A percentile compares a stretch with the other conserved stretches of the same genome.
Conservation (phyloP, 176 grass and related monocot genomes). For the Microstegium vimineum region DNA sequence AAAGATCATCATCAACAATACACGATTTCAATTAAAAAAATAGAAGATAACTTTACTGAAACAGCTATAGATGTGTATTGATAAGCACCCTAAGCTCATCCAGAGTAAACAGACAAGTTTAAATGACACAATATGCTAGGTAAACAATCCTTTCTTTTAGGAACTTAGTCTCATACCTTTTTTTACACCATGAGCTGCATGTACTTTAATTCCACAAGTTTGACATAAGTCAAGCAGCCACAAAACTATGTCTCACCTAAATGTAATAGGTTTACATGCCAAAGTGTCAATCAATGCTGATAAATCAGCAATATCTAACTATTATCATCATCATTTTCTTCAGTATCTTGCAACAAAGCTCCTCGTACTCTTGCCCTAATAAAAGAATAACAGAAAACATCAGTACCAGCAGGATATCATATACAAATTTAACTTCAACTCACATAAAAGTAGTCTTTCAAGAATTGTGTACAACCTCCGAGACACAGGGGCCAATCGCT, state of each 20-base stretch:
- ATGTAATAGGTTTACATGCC: neutral
- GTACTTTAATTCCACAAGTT: conserved; percentile 25
- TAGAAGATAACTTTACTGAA: neutral
- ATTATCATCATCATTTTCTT: conserved; percentile 55
- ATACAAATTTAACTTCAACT: conserved; percentile 16
- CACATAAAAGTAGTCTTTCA: conserved; percentile 6
- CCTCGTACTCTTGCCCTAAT: conserved; percentile 63
- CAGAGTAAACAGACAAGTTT: neutral
- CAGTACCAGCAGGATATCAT: neutral
- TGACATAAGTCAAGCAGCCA: neutral
- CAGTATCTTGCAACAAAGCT: conserved; percentile 63
- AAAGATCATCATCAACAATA: neutral
- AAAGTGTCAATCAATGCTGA: neutral
- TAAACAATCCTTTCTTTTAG: neutral
- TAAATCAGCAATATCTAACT: conserved; percentile 21
- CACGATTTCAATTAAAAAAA: neutral
- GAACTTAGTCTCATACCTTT: neutral
- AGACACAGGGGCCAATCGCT: conserved; percentile 37
- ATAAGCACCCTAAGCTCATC: neutral
- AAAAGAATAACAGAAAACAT: conserved; percentile 1
- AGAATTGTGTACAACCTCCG: conserved; percentile 44
- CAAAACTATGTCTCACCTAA: neutral
- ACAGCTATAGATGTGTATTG: neutral
- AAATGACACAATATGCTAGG: neutral
- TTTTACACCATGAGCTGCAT: neutral